Base-by-base conservation (phyloP, 2,329 filamentous ascomycete species). In the Paecilomyces variotii region DNA sequence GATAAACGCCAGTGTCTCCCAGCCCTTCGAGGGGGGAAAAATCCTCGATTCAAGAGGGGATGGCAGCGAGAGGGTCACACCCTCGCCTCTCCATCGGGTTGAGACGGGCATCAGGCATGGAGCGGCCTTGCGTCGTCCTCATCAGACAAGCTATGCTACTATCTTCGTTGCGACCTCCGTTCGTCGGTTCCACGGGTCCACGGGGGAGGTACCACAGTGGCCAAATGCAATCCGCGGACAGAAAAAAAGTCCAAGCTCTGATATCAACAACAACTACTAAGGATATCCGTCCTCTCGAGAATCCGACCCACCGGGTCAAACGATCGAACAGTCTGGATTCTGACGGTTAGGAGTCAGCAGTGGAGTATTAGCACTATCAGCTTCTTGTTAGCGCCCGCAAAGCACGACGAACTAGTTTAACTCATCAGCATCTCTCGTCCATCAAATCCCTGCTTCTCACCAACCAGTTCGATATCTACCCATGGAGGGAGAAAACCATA, bases 131-230 rank as follows among this genome's bases (percentile, higher is more conserved):
- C 50, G 24, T 45, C 39, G 39, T 45, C 27, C 50, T 52, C 50
- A 52, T 52, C 50, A 28, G 54, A 54, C 19, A 57, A 56, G 56
- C 52, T 57, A 51, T 62, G 58, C 57, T 55, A 53, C 59, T 59
- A 63, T 64, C 59, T 58, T 28, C 28, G 58, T 56, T 59, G 58
- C 57, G 58, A 59, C 59, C 59, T 58, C 51, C 57, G 58, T 59
- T 19, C 56, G 39, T 58, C 57, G 62, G 66, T 66, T 64, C 63
- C 65, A 66, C 64, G 58, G 62, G 59, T 51, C 62, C 63, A 63
- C 63, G 59, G 62, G 61, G 58, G 35, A 59, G 55, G 66, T 67
- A 62, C 63, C 63, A 67, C 65, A 60, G 55, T 60, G 57, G 59
- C 61, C 59, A 55, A 58, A 60, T 35, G 34, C 49, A 60, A 59